These are phyloP conservation scores for Pholiota adiposa DNA, from an alignment of 1,284 basidiomycete species.

Conservation along the genomic window DNA sequence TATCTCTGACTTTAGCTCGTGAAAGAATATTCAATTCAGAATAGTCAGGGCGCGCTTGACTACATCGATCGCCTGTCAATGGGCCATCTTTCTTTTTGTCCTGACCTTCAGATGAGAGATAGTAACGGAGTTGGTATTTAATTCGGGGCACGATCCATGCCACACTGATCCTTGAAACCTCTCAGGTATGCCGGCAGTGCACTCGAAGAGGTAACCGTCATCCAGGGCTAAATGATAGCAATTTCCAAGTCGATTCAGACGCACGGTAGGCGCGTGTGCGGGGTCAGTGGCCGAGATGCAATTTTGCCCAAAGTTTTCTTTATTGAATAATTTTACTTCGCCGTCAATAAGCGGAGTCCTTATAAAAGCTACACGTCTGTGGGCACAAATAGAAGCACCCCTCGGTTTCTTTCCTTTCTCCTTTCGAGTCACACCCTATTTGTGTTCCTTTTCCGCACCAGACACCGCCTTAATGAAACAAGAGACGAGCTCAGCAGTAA, in stretches of 20 bases:
- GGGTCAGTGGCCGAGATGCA: not conserved
- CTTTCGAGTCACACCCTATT: not conserved
- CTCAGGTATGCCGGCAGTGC: not conserved
- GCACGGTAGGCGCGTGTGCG: not conserved
- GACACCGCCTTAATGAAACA: not conserved
- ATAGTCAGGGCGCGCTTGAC: too few species aligned
- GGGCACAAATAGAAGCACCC: not conserved
- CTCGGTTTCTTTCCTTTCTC: not conserved
- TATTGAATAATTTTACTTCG: not conserved
- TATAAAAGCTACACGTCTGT: not conserved
- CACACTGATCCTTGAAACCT: not conserved
- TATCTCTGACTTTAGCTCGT: too few species aligned
- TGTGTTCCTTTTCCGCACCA: not conserved
- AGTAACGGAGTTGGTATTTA: too few species aligned
- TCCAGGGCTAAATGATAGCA: not conserved
- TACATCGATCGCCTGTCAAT: too few species aligned
- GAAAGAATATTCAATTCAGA: too few species aligned
- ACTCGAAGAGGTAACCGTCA: not conserved
- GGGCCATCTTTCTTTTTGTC: not conserved
- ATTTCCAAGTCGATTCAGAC: conserved; percentile 4
- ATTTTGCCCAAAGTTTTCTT: not conserved
- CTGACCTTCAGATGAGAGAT: too few species aligned
- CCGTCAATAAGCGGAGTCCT: not conserved
- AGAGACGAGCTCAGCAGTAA: not conserved
- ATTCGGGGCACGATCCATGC: too few species aligned